Evolutionary conservation across 192 early-diverging fungal species (phyloP), one percentile per base, ranked within the genome.

Genomic region (Entophlyctis luteolus): DNA sequence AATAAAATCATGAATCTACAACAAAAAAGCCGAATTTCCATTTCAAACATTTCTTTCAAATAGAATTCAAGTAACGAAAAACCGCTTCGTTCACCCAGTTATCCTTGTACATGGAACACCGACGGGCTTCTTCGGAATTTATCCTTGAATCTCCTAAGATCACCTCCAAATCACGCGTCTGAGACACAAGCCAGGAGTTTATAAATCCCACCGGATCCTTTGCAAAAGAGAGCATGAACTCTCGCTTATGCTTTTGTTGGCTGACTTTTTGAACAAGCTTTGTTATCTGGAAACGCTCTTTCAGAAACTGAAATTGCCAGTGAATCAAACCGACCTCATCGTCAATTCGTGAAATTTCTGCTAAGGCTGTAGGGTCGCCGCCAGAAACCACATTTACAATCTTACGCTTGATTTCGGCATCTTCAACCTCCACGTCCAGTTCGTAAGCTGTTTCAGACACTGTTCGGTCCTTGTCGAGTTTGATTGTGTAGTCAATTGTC

Each of bases 171-270:
- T 98, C 96, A 49, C 91, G 81, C 65, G 87, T 90, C 81, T 98
- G 96, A 72, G 88, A 89, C 12, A 89, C 90, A 31, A 96, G 83
- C 94, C 94, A 98, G 50, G 90, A 84, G 63, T 94, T 91, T 55
- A 94, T 84, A 74, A 96, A 97, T 46, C 87, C 89, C 34, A 89
- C 87, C 0, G 96, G 94, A 48, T 93, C 87, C 29, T 87, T 77
- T 2, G 91, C 79, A 75, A 97, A 98, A 50, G 85, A 76, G 34
- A 90, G 78, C 84, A 98, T 80, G 70, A 97, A 98, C 66, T 96
- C 93, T 16, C 96, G 90, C 70, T 95, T 95, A 31, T 89, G 83
- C 49, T 93, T 91, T 36, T 84, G 87, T 48, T 92, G 90, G 65
- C 94, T 91, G 76, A 98, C 91, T 36, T 84, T 82, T 62, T 89